These are phyloP conservation scores for Vigna angularis DNA, from an alignment of 306 rosid genomes.

Conservation along the genomic window DNA sequence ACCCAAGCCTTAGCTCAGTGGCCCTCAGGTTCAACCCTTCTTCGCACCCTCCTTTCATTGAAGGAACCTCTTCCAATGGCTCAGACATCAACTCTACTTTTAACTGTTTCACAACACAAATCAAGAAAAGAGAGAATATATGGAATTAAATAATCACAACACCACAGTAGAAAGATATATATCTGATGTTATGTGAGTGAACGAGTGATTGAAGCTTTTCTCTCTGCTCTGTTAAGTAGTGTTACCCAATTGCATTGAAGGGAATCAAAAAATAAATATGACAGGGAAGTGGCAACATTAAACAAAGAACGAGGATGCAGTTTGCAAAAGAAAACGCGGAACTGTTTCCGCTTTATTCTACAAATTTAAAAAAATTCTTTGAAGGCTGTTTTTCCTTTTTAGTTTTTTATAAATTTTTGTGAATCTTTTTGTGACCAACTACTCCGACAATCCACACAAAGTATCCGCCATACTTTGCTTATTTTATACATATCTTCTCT, in stretches of 20 bases:
- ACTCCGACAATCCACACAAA: conserved; percentile 83
- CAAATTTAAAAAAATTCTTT: conserved; percentile 10
- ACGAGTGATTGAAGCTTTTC: conserved; percentile 45
- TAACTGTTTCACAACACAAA: conserved; percentile 44
- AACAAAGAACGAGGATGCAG: conserved; percentile 18
- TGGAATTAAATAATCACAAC: conserved; percentile 37
- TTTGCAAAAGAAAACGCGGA: conserved; percentile 44
- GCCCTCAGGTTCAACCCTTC: conserved; percentile 82
- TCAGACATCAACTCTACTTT: conserved; percentile 60
- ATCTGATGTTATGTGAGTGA: not conserved
- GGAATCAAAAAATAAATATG: conserved; percentile 2
- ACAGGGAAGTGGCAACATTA: not conserved
- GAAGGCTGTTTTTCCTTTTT: conserved; percentile 35
- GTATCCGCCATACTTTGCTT: conserved; percentile 53
- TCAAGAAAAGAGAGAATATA: conserved; percentile 14
- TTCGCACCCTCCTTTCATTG: conserved; percentile 65
- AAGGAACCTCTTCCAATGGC: conserved; percentile 64
- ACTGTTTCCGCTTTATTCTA: conserved; percentile 45
- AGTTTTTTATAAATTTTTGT: conserved; percentile 31
- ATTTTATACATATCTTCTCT: conserved; percentile 31
- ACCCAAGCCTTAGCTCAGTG: conserved; percentile 88
- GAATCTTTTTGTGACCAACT: conserved; percentile 76
- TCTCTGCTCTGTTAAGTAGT: conserved; percentile 37
- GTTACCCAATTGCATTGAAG: not conserved
- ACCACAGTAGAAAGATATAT: conserved; percentile 29